Base-by-base conservation (phyloP, 441 rosid genomes). In the Omphalea diandra region DNA sequence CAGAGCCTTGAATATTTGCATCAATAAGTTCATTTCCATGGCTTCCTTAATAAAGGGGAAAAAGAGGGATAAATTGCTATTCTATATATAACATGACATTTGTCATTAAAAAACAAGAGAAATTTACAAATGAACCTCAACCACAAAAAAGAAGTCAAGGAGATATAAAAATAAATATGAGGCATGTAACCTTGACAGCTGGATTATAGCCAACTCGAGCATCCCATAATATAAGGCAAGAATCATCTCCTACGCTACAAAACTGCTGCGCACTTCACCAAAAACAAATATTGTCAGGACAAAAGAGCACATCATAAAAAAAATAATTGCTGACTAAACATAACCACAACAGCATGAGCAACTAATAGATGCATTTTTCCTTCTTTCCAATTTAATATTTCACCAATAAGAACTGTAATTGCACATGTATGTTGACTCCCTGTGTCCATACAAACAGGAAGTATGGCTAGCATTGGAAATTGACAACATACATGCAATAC, bases 151-250 rank as follows among this genome's bases (percentile, higher is more conserved):
- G 17, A 22, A 29, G 31, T 40, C 33, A 43, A 55, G 17, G 33
- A 29, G 31, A 47, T 41, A 67, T 61, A 29, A 65, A 72, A 44
- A 47, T 38, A 31, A 29, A 53, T 26, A 11, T 32, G 38, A 57
- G 36, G 52, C 15, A 65, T 5, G 32, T 46, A 50, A 93, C 99
- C 98, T 96, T 96, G 24, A 87, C 75, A 62, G 81, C 81, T 29
- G 98, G 98, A 79, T 80, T 79, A 54, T 86, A 75, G 68, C 98
- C 98, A 71, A 76, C 76, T 65, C 97, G 92, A 46, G 96, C 97
- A 93, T 93, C 98, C 99, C 98, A 96, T n/a, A 96, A 75, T 77
- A 96, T 93, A 64, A 96, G 99, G 86, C 99, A 91, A 75, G 98
- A 90, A 83, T 96, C 98, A 79, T 96, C 99, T 72, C 99, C 98